A percentile compares a stretch with the other conserved stretches of the same genome.
phyloP scores from a whole-genome alignment of 495 filamentous ascomycete genomes.

The Aspergillus hancockii region DNA sequence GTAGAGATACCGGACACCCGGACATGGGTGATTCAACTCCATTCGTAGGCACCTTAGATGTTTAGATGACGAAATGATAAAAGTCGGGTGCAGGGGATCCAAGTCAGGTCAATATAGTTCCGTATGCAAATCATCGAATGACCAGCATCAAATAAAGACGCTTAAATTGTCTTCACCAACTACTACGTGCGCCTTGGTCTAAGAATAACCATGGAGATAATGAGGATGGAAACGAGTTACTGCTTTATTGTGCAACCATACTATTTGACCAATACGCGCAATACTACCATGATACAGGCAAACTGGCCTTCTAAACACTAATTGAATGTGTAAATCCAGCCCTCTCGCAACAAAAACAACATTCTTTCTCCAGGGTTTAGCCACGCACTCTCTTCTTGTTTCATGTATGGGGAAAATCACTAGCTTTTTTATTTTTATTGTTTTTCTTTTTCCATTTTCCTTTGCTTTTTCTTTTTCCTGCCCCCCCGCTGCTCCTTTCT shows the following conservation, averaged over 20 bases:
- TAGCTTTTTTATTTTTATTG: constrained; percentile 13
- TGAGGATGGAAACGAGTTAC: constrained; percentile 7
- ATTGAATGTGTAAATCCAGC: constrained; percentile 15
- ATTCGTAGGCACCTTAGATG: background rate
- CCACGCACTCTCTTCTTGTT: constrained; percentile 19
- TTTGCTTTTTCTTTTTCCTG: background rate
- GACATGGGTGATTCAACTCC: background rate
- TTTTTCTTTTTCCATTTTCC: too few relatives aligned
- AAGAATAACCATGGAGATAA: constrained; percentile 21
- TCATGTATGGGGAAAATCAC: constrained; percentile 9
- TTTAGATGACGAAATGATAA: background rate
- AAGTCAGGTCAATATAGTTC: background rate
- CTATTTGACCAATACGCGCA: background rate
- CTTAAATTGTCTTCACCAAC: background rate
- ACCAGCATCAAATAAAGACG: background rate
- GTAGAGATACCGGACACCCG: too few relatives aligned
- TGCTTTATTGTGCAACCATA: constrained; percentile 15
- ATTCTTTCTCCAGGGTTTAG: constrained; percentile 12
- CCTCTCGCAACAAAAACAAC: constrained; percentile 10
- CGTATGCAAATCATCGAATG: constrained; percentile 5
- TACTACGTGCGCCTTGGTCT: background rate
- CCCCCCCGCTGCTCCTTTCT: too few relatives aligned
- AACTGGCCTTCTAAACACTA: constrained; percentile 2
- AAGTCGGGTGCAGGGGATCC: background rate
- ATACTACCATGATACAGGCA: constrained; percentile 9